A percentile compares a stretch with the other conserved stretches of the same genome.
Evolutionary conservation across 73 alveolate species (phyloP).

Genomic region (Paramecium primaurelia): DNA sequence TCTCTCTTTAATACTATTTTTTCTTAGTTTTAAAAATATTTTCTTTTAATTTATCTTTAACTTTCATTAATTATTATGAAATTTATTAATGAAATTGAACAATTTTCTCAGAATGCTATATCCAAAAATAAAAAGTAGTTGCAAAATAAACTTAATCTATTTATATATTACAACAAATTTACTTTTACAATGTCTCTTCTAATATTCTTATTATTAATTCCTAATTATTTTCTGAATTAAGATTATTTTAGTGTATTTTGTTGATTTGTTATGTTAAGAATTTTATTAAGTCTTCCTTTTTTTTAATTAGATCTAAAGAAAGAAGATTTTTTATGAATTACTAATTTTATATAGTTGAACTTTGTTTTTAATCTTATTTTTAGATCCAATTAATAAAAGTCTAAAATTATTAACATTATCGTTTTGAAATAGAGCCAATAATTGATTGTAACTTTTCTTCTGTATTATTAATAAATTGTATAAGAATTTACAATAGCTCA

Average conservation of each 20-base stretch:
- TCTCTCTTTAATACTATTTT: background rate
- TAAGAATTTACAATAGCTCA: background rate
- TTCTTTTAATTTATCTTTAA: background rate
- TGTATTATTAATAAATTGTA: background rate
- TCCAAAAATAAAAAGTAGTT: background rate
- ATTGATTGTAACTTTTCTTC: background rate
- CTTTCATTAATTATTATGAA: background rate
- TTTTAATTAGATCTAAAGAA: background rate
- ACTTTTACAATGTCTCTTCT: background rate
- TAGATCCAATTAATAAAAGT: background rate
- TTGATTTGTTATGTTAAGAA: background rate
- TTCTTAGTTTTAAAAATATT: background rate
- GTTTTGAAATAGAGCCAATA: background rate
- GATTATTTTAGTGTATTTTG: no score
- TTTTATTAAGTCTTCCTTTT: background rate
- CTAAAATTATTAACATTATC: background rate
- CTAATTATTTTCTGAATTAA: no score
- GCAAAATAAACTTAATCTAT: background rate
- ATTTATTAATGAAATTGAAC: background rate
- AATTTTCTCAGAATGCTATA: background rate
- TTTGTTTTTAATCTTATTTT: background rate
- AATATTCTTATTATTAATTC: no score
- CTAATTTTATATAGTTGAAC: background rate
- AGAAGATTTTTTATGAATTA: background rate
- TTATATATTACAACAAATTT: background rate